A percentile compares a stretch with the other conserved stretches of the same genome.
Evolutionary conservation across 768 basidiomycete species (phyloP).

Genomic region (Coprinopsis marcescibilis): DNA sequence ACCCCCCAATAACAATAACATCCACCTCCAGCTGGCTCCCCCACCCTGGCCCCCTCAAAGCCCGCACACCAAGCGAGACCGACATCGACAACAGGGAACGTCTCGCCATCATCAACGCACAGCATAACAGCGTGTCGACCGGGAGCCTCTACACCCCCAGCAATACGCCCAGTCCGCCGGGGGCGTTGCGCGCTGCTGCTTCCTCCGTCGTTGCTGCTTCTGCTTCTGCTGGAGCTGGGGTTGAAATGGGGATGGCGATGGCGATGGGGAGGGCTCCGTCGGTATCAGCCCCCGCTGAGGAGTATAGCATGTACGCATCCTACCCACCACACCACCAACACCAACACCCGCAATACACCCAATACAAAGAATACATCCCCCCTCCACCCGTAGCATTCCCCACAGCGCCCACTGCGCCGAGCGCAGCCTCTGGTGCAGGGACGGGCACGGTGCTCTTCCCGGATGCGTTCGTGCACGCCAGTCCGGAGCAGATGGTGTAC

Average conservation of each 20-base stretch:
- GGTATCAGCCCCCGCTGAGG: too few relatives aligned
- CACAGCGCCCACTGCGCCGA: neutral
- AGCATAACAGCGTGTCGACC: conserved; percentile 35
- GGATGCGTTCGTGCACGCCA: conserved; percentile 1
- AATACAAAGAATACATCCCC: too few relatives aligned
- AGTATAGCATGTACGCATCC: too few relatives aligned
- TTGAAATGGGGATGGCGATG: too few relatives aligned
- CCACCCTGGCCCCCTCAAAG: neutral
- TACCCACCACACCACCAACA: neutral
- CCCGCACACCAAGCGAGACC: conserved; percentile 8
- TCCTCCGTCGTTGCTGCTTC: too few relatives aligned
- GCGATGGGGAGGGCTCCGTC: too few relatives aligned
- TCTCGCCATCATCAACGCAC: conserved; percentile 36
- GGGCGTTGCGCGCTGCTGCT: too few relatives aligned
- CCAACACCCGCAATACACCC: neutral
- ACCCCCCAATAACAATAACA: neutral
- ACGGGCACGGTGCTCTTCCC: too few relatives aligned
- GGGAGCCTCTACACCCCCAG: conserved; percentile 26
- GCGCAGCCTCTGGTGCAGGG: neutral
- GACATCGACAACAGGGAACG: conserved; percentile 31
- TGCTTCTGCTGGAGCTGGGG: too few relatives aligned
- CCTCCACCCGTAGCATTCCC: neutral
- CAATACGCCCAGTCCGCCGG: neutral
- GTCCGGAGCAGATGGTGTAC: too few relatives aligned
- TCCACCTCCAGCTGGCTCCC: neutral